Evolutionary conservation across 768 basidiomycete species (phyloP).

Genomic region (Porphyrellus cyaneotinctus): DNA sequence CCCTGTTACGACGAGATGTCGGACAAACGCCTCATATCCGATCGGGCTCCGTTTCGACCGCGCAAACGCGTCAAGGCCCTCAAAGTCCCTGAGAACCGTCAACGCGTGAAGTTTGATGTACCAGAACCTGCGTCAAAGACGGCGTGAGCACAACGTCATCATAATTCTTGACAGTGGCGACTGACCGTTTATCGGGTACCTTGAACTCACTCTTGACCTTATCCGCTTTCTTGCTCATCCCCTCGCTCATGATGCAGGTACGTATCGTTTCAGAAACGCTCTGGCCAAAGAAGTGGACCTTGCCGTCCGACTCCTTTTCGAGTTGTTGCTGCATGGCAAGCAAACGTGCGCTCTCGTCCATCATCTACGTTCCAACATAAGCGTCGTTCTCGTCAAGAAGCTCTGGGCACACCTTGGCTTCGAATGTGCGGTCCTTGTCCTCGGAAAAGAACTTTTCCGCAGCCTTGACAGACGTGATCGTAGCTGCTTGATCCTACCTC

Average conservation of each 20-base stretch:
- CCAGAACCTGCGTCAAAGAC: conserved; percentile 67
- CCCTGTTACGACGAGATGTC: conserved; percentile 69
- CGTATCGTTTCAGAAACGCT: conserved; percentile 87
- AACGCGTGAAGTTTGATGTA: conserved; percentile 85
- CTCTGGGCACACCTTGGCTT: conserved; percentile 67
- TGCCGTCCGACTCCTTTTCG: conserved; percentile 80
- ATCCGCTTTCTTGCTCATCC: conserved; percentile 84
- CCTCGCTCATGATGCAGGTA: conserved; percentile 69
- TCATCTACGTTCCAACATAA: conserved; percentile 56
- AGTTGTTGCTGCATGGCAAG: conserved; percentile 79
- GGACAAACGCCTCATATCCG: conserved; percentile 90
- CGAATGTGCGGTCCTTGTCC: conserved; percentile 87
- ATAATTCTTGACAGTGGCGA: not conserved
- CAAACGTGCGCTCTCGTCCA: conserved; percentile 80
- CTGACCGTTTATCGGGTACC: conserved; percentile 90
- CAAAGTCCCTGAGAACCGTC: conserved; percentile 77
- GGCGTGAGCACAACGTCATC: not conserved
- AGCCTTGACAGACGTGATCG: conserved; percentile 66
- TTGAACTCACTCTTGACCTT: conserved; percentile 87
- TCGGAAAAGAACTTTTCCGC: conserved; percentile 94
- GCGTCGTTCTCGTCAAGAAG: not conserved
- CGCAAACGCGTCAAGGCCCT: conserved; percentile 79
- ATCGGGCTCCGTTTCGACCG: conserved; percentile 89
- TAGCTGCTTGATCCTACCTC: conserved; percentile 65
- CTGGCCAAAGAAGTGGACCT: conserved; percentile 73